Conservation (phyloP, 345 rosid genomes). For the Eucalyptus regnans region DNA sequence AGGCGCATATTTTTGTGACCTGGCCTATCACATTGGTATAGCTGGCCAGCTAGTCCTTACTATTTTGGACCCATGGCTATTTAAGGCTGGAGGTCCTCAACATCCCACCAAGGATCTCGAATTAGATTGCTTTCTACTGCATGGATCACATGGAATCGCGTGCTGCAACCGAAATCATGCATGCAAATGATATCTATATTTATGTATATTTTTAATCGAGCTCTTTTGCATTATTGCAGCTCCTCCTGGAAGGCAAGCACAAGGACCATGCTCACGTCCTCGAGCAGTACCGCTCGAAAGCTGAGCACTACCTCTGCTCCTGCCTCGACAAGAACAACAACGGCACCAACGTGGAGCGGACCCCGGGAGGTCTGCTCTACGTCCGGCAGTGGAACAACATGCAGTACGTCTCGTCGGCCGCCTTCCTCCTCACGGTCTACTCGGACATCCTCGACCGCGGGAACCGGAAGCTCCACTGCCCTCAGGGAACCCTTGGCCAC, state of each 20-base stretch:
- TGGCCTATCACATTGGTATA: not conserved
- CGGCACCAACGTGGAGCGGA: constrained; percentile 35
- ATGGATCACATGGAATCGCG: not conserved
- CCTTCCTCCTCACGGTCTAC: constrained; percentile 70
- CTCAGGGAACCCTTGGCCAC: constrained; percentile 17
- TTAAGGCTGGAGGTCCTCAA: not conserved
- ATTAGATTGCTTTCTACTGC: not conserved
- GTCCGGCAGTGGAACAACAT: constrained; percentile 95
- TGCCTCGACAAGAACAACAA: constrained; percentile 69
- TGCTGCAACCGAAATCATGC: not conserved
- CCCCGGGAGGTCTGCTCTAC: constrained; percentile 72
- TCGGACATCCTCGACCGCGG: constrained; percentile 43
- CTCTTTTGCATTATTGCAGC: constrained; percentile 11
- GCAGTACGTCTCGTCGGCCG: constrained; percentile 80
- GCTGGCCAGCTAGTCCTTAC: not conserved
- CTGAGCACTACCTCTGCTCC: constrained; percentile 75
- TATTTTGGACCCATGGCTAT: not conserved
- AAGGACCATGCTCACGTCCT: constrained; percentile 21
- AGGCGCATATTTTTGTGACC: not conserved
- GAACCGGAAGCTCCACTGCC: constrained; percentile 31
- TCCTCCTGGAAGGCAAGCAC: constrained; percentile 37
- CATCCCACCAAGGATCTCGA: not conserved
- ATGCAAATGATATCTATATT: not conserved
- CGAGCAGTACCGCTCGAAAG: constrained; percentile 54
- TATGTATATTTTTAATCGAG: not conserved